Percentiles rank a stretch among this genome's conserved stretches.
phyloP scores from a whole-genome alignment of 257 asterid genomes.

The Solanum rostratum region DNA sequence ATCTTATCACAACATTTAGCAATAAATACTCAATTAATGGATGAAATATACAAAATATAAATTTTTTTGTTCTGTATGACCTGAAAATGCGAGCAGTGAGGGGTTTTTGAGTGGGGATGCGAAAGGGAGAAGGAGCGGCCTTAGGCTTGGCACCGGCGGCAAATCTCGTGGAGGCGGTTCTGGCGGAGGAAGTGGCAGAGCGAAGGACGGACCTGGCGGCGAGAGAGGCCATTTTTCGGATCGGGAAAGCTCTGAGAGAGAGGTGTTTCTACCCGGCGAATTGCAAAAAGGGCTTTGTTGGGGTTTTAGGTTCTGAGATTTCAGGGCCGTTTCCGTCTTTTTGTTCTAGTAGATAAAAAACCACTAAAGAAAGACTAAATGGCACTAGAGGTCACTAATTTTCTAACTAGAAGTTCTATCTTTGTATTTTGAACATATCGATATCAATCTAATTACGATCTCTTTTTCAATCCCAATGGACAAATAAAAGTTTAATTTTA shows the following conservation, averaged over 20 bases:
- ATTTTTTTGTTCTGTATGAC: slow-evolving; percentile 10
- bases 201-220: slow-evolving; percentile 65
- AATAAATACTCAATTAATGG: background rate
- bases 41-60: background rate
- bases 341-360: background rate
- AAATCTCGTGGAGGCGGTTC: slow-evolving; percentile 36
- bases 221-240: slow-evolving; percentile 44
- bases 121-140: slow-evolving; percentile 43
- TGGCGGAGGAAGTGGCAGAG: slow-evolving; percentile 38
- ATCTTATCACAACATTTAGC: background rate
- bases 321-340: background rate
- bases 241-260: slow-evolving; percentile 1
- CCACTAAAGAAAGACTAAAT: background rate
- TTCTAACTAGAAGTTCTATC: background rate
- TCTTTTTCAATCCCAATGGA: background rate
- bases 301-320: slow-evolving; percentile 16
- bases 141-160: slow-evolving; percentile 36
- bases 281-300: slow-evolving; percentile 10
- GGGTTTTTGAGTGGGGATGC: slow-evolving; percentile 48
- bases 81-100: slow-evolving; percentile 70
- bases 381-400: background rate
- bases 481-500: background rate
- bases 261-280: slow-evolving; percentile 4
- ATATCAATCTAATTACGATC: background rate
- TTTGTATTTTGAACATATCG: background rate